Percentiles rank a stretch among this genome's conserved stretches.
Conservation (phyloP, 305 asterid species). For the Withania somnifera region DNA sequence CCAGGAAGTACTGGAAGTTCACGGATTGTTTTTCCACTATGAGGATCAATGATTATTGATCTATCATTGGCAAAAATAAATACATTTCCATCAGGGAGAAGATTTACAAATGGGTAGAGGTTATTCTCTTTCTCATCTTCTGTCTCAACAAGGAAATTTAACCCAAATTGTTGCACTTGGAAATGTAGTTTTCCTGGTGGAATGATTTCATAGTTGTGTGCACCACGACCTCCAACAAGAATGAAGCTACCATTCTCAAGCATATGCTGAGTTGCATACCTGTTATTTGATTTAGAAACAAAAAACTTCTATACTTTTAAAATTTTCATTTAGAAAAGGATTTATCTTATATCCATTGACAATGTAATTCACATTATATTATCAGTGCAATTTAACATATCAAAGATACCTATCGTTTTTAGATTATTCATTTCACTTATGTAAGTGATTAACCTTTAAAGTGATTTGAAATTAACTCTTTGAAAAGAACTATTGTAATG, state of each 20-base stretch:
- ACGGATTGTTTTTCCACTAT: slow-evolving; percentile 38
- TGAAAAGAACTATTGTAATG: background rate
- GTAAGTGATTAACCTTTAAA: background rate
- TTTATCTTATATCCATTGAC: background rate
- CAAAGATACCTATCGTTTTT: no score
- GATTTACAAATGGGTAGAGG: slow-evolving; percentile 69
- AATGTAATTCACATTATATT: background rate
- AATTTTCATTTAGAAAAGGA: background rate
- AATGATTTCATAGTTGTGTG: slow-evolving; percentile 58
- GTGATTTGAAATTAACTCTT: background rate
- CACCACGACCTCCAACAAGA: slow-evolving; percentile 60
- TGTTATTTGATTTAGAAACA: background rate
- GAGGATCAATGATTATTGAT: slow-evolving; percentile 53
- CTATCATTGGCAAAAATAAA: slow-evolving; percentile 66
- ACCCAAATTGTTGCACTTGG: slow-evolving; percentile 21
- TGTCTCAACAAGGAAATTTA: slow-evolving; percentile 52
- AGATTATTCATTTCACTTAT: background rate
- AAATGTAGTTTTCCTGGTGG: slow-evolving; percentile 42
- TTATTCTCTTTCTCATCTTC: slow-evolving; percentile 58
- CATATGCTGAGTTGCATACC: slow-evolving; percentile 49
- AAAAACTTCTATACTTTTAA: background rate
- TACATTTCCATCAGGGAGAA: slow-evolving; percentile 81
- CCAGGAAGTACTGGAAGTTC: slow-evolving; percentile 48
- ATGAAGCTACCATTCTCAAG: slow-evolving; percentile 53
- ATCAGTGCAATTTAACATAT: background rate